Evolutionary conservation across 176 grass and related monocot genomes (phyloP).

Genomic region (Cenchrus purpureus): DNA sequence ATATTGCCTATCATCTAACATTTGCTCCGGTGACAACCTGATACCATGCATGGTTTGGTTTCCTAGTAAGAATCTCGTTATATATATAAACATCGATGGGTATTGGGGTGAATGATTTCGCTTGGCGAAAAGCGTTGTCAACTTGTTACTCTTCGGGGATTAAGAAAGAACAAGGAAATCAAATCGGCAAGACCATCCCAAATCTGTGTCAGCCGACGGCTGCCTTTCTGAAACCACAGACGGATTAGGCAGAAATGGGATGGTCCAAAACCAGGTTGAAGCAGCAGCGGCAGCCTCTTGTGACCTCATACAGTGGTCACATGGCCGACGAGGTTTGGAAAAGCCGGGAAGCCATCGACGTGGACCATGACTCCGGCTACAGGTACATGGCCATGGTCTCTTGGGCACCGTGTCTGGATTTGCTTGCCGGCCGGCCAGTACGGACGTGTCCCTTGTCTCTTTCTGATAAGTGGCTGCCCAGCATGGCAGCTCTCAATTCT

Average conservation of each 20-base stretch:
- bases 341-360: constrained; percentile 23
- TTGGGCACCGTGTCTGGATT: background rate
- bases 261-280: background rate
- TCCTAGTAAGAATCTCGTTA: background rate
- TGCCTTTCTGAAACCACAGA: background rate
- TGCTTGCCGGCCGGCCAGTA: background rate
- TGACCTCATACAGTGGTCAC: background rate
- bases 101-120: background rate
- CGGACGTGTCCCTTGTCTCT: background rate
- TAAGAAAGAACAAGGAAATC: background rate
- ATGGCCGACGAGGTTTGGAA: constrained; percentile 19
- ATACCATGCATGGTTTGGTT: background rate
- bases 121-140: background rate
- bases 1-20: too few relatives aligned
- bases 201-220: background rate
- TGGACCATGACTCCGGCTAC: constrained; percentile 20
- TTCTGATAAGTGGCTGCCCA: background rate
- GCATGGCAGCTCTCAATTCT: background rate
- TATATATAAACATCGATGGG: background rate
- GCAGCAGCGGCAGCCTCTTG: background rate
- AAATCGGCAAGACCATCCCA: background rate
- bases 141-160: background rate
- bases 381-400: constrained; percentile 4
- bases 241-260: background rate
- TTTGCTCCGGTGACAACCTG: background rate